Evolutionary conservation across 2,329 filamentous ascomycete genomes (phyloP), one percentile per base, ranked within the genome.

Genomic region (Plenodomus lindquistii): DNA sequence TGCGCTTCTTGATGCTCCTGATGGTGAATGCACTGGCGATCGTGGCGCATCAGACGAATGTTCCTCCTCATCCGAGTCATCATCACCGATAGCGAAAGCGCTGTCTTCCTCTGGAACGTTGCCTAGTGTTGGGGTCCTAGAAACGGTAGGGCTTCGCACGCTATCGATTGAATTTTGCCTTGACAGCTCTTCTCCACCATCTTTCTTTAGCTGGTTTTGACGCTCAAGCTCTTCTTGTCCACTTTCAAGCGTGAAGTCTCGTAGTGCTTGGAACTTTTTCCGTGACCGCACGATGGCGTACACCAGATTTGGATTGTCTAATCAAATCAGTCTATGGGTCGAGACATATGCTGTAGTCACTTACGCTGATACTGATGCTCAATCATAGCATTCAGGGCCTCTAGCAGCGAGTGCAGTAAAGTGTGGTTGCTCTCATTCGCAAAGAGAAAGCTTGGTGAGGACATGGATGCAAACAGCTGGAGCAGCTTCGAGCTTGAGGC

Each of bases 201-300:
- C 90, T 84, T 75, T 97, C 86, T 67, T 83, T 48, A 82, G 81
- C 54, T 88, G 84, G 52, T 85, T 87, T 53, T 88, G 84, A 46
- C 89, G 85, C 69, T 96, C 90, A 21, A 97, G 88, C 69, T 97
- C 93, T 69, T 93, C 88, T 65, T 94, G 89, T 0, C 90, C 94
- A 62, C 89, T 94, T 67, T 97, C 93, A 1, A 97, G 79, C 0
- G 93, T 97, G 63, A 97, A 96, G 13, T 86, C 85, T 20, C 92
- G 85, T 34, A 97, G 75, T 1, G 88, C 88, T 69, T 96, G 89
- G 54, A 97, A 94, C 22, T 86, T 84, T 71, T 88, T 93, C 62
- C 85, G 85, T 51, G 91, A 91, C 55, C 87, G 87, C 41, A 96
- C 69, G 22, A 97, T 81, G 0, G 88, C 82, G 66, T 91, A 89